These are phyloP conservation scores for Candida tammaniensis DNA, from an alignment of 805 yeast genomes.

Conservation along the genomic window DNA sequence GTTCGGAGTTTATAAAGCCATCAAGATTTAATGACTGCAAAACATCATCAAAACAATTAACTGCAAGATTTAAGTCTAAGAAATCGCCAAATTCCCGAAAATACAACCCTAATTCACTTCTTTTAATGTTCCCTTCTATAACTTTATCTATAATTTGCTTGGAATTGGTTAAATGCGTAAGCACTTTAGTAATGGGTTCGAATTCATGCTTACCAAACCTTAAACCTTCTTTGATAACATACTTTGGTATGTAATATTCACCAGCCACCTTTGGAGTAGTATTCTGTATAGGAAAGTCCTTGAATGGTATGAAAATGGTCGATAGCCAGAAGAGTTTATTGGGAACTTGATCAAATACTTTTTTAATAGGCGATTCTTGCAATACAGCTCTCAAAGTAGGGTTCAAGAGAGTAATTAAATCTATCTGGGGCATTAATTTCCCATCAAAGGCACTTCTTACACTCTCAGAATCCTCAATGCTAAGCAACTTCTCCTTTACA, in stretches of 20 bases:
- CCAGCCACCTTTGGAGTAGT: constrained; percentile 36
- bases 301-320: constrained; percentile 50
- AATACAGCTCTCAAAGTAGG: constrained; percentile 4
- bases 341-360: constrained; percentile 8
- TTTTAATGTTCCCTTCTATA: constrained; percentile 19
- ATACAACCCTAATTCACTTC: constrained; percentile 61
- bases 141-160: constrained; percentile 17
- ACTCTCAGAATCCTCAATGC: too few relatives aligned
- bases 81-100: constrained; percentile 53
- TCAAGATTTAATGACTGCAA: constrained; percentile 8
- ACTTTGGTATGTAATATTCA: constrained; percentile 40
- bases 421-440: constrained; percentile 5
- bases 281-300: constrained; percentile 28
- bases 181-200: constrained; percentile 41
- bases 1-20: constrained; percentile 8
- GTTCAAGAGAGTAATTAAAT: constrained; percentile 21
- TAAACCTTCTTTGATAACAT: constrained; percentile 66
- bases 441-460: constrained; percentile 1
- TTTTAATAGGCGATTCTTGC: not conserved
- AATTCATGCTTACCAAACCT: constrained; percentile 59
- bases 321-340: constrained; percentile 44
- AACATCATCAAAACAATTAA: constrained; percentile 34
- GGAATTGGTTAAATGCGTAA: constrained; percentile 16
- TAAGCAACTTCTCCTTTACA: constrained; percentile 1
- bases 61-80: constrained; percentile 44